A percentile compares a stretch with the other conserved stretches of the same genome.
Evolutionary conservation across 2,329 filamentous ascomycete genomes (phyloP).

Genomic region (Gaeumannomyces sp.): DNA sequence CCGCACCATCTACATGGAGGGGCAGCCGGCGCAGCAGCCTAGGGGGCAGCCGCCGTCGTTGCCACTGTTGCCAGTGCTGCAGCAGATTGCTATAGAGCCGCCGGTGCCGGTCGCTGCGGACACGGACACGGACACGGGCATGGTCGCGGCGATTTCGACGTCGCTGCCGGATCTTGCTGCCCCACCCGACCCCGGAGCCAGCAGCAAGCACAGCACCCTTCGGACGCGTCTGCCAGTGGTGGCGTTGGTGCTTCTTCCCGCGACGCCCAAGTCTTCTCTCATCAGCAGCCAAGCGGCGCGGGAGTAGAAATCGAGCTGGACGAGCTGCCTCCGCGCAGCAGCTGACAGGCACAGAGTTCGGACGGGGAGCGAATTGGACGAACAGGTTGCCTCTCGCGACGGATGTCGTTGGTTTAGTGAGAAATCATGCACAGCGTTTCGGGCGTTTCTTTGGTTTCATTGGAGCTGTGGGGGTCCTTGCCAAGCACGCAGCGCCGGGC

Average conservation of each 20-base stretch:
- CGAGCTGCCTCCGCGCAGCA: background rate
- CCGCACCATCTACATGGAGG: background rate
- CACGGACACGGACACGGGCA: too few relatives aligned
- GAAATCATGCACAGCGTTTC: background rate
- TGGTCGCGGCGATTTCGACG: background rate
- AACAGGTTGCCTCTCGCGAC: too few relatives aligned
- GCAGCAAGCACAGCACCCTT: background rate
- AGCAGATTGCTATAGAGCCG: too few relatives aligned
- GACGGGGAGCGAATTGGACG: background rate
- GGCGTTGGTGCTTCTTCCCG: too few relatives aligned
- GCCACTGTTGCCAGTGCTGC: too few relatives aligned
- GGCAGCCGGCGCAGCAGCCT: background rate
- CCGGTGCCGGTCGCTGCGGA: too few relatives aligned
- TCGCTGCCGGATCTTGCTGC: background rate
- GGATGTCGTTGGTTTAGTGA: background rate
- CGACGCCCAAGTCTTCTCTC: too few relatives aligned
- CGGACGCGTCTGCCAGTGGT: too few relatives aligned
- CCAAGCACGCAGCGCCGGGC: background rate
- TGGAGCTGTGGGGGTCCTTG: background rate
- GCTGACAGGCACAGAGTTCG: background rate
- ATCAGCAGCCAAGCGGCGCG: too few relatives aligned
- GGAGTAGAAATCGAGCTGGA: background rate
- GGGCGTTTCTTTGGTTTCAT: background rate
- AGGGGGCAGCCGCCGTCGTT: too few relatives aligned
- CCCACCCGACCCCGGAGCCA: background rate